Conservation (phyloP, 202 grass and related monocot genomes). For the Musa balbisiana region DNA sequence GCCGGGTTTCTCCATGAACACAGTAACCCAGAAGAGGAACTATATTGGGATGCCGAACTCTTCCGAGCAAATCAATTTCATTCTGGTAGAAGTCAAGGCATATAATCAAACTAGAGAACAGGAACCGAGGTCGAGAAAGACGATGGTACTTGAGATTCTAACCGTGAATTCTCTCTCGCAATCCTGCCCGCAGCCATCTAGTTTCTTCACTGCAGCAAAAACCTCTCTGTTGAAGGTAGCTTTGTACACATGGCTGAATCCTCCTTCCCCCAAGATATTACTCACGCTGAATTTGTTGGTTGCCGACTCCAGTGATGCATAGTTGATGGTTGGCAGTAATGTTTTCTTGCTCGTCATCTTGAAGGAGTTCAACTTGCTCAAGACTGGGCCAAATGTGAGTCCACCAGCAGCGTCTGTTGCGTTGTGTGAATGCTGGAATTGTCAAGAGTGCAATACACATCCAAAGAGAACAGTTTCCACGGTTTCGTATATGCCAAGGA, state of each 20-base stretch:
- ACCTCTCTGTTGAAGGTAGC: constrained; percentile 59
- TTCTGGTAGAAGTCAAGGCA: constrained; percentile 8
- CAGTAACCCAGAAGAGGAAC: constrained; percentile 19
- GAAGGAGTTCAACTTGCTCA: constrained; percentile 75
- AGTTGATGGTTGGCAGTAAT: constrained; percentile 56
- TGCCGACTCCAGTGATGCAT: constrained; percentile 45
- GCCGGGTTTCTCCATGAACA: constrained; percentile 12
- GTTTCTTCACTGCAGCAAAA: constrained; percentile 63
- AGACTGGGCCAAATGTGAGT: constrained; percentile 55
- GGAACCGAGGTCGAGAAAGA: not conserved
- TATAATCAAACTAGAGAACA: not conserved
- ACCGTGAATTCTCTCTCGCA: constrained; percentile 85
- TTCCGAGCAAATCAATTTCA: constrained; percentile 20
- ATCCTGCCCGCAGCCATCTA: constrained; percentile 36
- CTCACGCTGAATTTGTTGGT: constrained; percentile 68
- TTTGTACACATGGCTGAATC: constrained; percentile 79
- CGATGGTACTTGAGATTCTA: not conserved
- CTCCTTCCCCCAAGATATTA: constrained; percentile 72
- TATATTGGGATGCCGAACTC: constrained; percentile 20
- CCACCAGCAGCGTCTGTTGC: constrained; percentile 48
- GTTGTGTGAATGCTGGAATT: not conserved
- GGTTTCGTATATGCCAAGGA: too few species aligned
- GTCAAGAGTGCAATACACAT: not conserved
- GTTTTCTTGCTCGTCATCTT: constrained; percentile 54
- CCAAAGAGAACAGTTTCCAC: too few species aligned